Evolutionary conservation across 108 stramenopile genomes (phyloP), one percentile per base, ranked within the genome.

Genomic region (Cyclotella cryptica): DNA sequence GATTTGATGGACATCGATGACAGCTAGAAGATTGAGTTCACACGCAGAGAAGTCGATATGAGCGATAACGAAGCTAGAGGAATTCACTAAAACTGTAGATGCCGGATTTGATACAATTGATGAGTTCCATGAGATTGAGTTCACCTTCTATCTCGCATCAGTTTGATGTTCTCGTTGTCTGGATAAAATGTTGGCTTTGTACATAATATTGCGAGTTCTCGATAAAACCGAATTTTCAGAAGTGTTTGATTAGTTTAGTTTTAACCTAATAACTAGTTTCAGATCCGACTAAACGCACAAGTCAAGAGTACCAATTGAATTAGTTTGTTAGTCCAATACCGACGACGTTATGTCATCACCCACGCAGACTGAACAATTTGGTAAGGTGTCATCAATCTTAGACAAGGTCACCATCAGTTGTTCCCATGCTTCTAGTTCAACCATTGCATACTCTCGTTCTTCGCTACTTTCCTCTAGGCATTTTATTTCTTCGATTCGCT

Each of bases 401-500:
- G 89, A 86, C 26, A 94, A 73, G 47, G 84, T 43, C 0, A 81
- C 59, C 58, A 94, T 69, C 49, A 92, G 60, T 10, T 44, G 59
- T 75, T 94, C 90, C 93, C 91, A 94, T n/a, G 74, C 79, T 51
- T 90, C 88, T 68, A 94, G 69, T 75, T 94, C 93, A 30, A 79
- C 54, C 6, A 72, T 47, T 29, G 87, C 80, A 40, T 61, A 68
- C 18, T 90, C 90, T 49, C 67, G 52, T n/a, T 94, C 90, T 22
- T 91, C 90, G 28, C 93, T 75, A 7, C 80, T 66, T 63, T 73
- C 90, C 18, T 73, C 58, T 39, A 92, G n/a, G 27, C 59, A 53
- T 14, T 88, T 87, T 45, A 94, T 72, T 24, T 81, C 66, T 19
- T 84, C 58, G 30, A 94, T 87, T 30, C 90, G 75, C 43, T 81